Conservation (phyloP, 306 rosid species). For the Corylus americana region DNA sequence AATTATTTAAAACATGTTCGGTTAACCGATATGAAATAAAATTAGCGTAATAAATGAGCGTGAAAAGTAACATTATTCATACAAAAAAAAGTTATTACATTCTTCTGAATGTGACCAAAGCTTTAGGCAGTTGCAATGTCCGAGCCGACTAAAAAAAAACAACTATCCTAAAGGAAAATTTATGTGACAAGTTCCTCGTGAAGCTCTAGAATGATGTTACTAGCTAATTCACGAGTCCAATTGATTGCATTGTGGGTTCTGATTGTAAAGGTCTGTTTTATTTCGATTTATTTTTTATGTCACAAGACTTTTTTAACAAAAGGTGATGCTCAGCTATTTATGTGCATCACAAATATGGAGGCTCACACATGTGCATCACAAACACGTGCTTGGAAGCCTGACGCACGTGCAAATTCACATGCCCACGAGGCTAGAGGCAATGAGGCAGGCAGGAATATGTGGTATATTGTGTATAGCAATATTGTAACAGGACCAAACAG, state of each 20-base stretch:
- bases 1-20: too few relatives aligned
- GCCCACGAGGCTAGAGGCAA: too few relatives aligned
- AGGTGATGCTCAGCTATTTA: not conserved
- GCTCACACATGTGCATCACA: not conserved
- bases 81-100: too few relatives aligned
- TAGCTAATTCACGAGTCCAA: not conserved
- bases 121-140: not conserved
- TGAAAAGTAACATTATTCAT: too few relatives aligned
- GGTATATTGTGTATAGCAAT: too few relatives aligned
- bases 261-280: not conserved
- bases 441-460: too few relatives aligned
- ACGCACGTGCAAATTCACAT: not conserved
- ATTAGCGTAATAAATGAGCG: too few relatives aligned
- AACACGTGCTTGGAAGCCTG: not conserved
- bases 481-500: not conserved
- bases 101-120: not conserved
- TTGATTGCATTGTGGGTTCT: not conserved
- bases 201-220: not conserved
- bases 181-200: not conserved
- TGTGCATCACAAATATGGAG: not conserved
- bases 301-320: not conserved
- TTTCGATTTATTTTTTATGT: not conserved
- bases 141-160: not conserved
- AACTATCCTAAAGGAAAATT: not conserved
- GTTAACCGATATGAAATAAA: too few relatives aligned